These are phyloP conservation scores for Suillus brevipes DNA, from an alignment of 768 basidiomycete genomes.

Conservation along the genomic window DNA sequence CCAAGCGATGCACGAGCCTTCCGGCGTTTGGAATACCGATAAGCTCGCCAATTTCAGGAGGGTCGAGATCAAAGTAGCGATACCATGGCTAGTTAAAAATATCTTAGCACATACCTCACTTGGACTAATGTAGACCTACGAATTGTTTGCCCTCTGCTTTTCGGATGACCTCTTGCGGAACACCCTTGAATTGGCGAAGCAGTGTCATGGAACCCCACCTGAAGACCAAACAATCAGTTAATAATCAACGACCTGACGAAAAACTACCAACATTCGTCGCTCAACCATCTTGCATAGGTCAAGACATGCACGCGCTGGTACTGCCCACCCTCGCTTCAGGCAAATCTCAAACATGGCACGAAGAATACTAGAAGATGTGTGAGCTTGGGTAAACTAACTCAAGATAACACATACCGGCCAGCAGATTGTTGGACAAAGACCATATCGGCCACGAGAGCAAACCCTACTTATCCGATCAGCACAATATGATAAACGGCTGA, in stretches of 20 bases:
- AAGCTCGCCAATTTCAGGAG: conserved; percentile 93
- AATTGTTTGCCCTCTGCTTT: conserved; percentile 98
- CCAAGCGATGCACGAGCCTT: conserved; percentile 85
- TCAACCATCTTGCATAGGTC: conserved; percentile 97
- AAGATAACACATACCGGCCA: conserved; percentile 57
- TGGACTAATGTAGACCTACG: conserved; percentile 44
- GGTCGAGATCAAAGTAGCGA: conserved; percentile 90
- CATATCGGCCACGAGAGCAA: conserved; percentile 87
- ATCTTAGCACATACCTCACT: background rate
- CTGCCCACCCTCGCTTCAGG: conserved; percentile 96
- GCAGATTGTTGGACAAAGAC: conserved; percentile 98
- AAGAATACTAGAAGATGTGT: conserved; percentile 60
- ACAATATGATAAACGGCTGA: background rate
- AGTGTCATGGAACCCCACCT: conserved; percentile 99
- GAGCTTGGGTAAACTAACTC: background rate
- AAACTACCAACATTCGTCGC: conserved; percentile 64
- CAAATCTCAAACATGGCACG: conserved; percentile 98
- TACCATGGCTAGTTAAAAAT: conserved; percentile 74
- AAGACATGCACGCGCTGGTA: conserved; percentile 86
- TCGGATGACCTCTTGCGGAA: conserved; percentile 79
- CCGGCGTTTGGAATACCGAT: conserved; percentile 95
- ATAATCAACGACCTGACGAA: background rate
- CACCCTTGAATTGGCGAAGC: conserved; percentile 91
- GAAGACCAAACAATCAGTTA: conserved; percentile 8
- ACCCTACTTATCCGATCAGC: conserved; percentile 43